These are phyloP conservation scores for Helotiales sp. DNA, from an alignment of 2,329 filamentous ascomycete species.

Conservation along the genomic window DNA sequence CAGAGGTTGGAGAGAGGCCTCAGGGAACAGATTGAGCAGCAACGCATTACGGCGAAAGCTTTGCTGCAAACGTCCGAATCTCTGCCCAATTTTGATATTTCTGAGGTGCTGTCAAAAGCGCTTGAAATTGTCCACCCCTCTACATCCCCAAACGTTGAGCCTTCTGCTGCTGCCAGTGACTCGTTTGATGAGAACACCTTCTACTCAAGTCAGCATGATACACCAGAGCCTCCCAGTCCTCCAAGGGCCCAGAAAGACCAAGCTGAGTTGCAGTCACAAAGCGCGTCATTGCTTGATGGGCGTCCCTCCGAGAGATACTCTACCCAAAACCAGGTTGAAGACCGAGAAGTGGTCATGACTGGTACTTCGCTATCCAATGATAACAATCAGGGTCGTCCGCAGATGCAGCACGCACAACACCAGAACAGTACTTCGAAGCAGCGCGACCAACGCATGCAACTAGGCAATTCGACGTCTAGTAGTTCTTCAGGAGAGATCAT, in stretches of 20 bases:
- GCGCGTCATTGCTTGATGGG: slow-evolving; percentile 33
- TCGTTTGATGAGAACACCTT: slow-evolving; percentile 94
- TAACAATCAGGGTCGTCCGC: slow-evolving; percentile 31
- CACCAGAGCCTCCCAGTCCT: slow-evolving; percentile 60
- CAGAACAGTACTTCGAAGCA: slow-evolving; percentile 16
- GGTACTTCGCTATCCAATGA: slow-evolving; percentile 40
- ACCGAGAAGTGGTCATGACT: slow-evolving; percentile 37
- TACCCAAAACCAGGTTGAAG: slow-evolving; percentile 32
- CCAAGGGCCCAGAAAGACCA: slow-evolving; percentile 36
- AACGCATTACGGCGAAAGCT: slow-evolving; percentile 51
- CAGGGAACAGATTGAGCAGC: slow-evolving; percentile 76
- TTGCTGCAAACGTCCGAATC: slow-evolving; percentile 53
- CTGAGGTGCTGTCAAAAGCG: slow-evolving; percentile 74
- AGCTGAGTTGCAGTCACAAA: slow-evolving; percentile 33
- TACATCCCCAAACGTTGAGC: slow-evolving; percentile 61
- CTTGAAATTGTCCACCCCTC: slow-evolving; percentile 72
- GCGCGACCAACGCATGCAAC: slow-evolving; percentile 8
- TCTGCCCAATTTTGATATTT: slow-evolving; percentile 69
- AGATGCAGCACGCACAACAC: slow-evolving; percentile 27
- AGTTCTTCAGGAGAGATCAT: slow-evolving; percentile 13
- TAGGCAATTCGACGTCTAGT: slow-evolving; percentile 20
- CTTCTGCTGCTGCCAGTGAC: slow-evolving; percentile 68
- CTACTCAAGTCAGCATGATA: slow-evolving; percentile 93
- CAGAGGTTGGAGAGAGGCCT: slow-evolving; percentile 79
- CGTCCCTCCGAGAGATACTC: slow-evolving; percentile 30